Conservation (phyloP, 371 early-diverging fungal genomes). For the Chytridium lagenaria region DNA sequence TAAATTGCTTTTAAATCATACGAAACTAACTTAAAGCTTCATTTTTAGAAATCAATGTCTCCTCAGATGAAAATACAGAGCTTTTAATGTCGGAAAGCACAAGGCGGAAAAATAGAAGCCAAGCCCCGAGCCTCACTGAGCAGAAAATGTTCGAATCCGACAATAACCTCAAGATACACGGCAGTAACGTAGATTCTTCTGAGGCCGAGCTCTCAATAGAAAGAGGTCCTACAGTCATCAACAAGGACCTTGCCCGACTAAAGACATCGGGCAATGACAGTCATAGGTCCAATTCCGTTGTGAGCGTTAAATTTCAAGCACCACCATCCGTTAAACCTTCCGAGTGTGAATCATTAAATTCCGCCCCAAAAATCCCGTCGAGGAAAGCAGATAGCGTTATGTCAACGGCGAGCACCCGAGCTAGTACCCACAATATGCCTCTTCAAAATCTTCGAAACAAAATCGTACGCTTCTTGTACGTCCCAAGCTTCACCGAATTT, state of each 20-base stretch:
- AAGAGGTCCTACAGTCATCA: not conserved
- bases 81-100: not conserved
- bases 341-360: not conserved
- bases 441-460: not conserved
- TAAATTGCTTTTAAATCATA: not conserved
- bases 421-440: not conserved
- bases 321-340: not conserved
- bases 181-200: not conserved
- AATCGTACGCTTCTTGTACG: slow-evolving; percentile 5
- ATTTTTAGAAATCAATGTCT: not conserved
- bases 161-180: not conserved
- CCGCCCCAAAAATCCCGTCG: not conserved
- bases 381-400: not conserved
- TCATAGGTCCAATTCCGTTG: slow-evolving; percentile 11
- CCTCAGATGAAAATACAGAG: not conserved
- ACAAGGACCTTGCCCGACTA: not conserved
- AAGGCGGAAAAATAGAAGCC: not conserved
- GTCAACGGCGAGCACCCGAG: not conserved
- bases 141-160: not conserved
- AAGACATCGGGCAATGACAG: not conserved
- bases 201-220: not conserved
- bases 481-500: slow-evolving; percentile 15
- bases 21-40: not conserved
- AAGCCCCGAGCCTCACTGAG: not conserved
- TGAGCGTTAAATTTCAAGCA: slow-evolving; percentile 8